phyloP scores from a whole-genome alignment of 305 asterid genomes.

The Euphrasia arctica region DNA sequence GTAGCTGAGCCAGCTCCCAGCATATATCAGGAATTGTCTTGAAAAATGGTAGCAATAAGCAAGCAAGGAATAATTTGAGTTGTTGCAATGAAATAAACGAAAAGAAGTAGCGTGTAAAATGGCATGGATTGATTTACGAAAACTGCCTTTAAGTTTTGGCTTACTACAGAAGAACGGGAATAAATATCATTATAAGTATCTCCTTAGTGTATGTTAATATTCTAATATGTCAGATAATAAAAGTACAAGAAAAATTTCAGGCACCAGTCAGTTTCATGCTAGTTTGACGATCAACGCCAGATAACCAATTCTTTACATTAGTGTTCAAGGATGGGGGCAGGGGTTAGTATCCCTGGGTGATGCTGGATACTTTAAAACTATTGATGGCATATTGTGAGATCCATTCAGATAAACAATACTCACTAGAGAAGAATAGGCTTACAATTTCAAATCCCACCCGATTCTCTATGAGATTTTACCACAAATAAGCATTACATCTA shows the following conservation, averaged over 20 bases:
- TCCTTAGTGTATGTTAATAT: no score
- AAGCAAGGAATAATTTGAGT: slow-evolving; percentile 23
- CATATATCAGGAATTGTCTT: slow-evolving; percentile 95
- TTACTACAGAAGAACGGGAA: background rate
- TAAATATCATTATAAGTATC: background rate
- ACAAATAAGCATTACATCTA: slow-evolving; percentile 8
- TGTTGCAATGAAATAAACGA: slow-evolving; percentile 5
- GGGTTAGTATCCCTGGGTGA: background rate
- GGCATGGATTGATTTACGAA: background rate
- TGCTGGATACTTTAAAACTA: slow-evolving; percentile 6
- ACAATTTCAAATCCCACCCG: slow-evolving; percentile 7
- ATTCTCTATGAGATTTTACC: background rate
- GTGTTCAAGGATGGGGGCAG: background rate
- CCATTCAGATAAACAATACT: no score
- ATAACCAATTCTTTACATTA: background rate
- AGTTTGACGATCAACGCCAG: background rate
- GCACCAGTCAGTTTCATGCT: slow-evolving; percentile 5
- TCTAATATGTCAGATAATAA: background rate
- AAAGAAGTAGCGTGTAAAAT: slow-evolving; percentile 16
- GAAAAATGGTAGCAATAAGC: slow-evolving; percentile 30
- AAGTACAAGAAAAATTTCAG: slow-evolving; percentile 1
- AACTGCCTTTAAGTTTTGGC: background rate
- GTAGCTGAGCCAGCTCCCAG: slow-evolving; percentile 96
- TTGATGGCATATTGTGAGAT: background rate
- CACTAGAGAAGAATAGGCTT: background rate